Evolutionary conservation across 805 yeast species (phyloP).

Genomic region (Kuraishia molischiana): DNA sequence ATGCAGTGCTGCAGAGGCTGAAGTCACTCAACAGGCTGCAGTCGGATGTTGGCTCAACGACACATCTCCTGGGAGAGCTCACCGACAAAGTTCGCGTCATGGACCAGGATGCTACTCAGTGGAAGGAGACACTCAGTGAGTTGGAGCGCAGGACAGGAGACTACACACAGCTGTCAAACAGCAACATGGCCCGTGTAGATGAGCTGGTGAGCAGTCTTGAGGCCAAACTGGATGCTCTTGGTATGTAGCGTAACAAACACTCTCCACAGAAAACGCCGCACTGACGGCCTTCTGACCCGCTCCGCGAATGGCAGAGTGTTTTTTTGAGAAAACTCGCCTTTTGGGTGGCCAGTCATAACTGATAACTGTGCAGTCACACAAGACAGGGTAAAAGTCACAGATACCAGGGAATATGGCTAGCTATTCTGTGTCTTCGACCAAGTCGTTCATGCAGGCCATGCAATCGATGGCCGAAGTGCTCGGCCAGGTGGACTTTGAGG

Average conservation of each 20-base stretch:
- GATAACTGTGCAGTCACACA: too few relatives aligned
- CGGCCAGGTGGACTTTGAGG: conserved; percentile 19
- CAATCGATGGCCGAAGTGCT: conserved; percentile 50
- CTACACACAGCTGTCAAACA: background rate
- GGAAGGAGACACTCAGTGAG: background rate
- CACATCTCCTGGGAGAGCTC: background rate
- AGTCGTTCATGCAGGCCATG: conserved; percentile 76
- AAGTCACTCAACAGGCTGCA: background rate
- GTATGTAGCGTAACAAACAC: too few relatives aligned
- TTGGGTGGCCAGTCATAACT: too few relatives aligned
- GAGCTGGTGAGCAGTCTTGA: background rate
- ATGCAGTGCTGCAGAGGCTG: background rate
- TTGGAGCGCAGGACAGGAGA: background rate
- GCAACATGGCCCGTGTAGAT: background rate
- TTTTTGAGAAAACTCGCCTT: too few relatives aligned
- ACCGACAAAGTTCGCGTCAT: background rate
- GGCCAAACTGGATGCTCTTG: too few relatives aligned
- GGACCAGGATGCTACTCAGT: background rate
- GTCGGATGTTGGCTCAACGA: background rate
- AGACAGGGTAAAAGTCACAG: too few relatives aligned
- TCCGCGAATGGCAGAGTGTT: too few relatives aligned
- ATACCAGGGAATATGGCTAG: too few relatives aligned
- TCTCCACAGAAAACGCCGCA: too few relatives aligned
- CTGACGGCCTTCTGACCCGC: too few relatives aligned
- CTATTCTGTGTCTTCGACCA: conserved; percentile 53